phyloP scores from a whole-genome alignment of 768 basidiomycete genomes.

The Tricholoma sp. region DNA sequence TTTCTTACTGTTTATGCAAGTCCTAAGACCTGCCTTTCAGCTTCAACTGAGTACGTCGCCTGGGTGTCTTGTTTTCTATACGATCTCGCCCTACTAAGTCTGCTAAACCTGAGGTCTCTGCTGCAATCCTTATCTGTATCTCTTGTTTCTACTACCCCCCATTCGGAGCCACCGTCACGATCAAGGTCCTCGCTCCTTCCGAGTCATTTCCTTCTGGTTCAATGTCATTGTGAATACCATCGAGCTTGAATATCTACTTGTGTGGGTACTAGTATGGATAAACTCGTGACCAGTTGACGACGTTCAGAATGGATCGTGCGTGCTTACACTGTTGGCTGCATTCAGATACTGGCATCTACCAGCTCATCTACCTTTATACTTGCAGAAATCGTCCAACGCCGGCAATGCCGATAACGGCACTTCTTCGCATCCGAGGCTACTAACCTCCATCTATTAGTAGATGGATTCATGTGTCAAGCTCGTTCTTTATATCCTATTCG shows the following conservation, averaged over 20 bases:
- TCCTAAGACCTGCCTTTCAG: too few relatives aligned
- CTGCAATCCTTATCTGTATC: too few relatives aligned
- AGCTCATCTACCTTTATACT: not conserved
- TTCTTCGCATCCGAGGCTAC: conserved; percentile 53
- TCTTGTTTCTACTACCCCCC: too few relatives aligned
- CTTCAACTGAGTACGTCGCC: too few relatives aligned
- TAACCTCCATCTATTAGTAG: conserved; percentile 75
- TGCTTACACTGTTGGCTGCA: conserved; percentile 13
- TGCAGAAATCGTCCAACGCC: conserved; percentile 51
- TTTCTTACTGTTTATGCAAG: too few relatives aligned
- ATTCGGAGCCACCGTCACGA: too few relatives aligned
- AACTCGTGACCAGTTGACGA: conserved; percentile 18
- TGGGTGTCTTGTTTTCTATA: too few relatives aligned
- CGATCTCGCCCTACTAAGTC: too few relatives aligned
- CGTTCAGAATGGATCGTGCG: conserved; percentile 59
- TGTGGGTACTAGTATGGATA: conserved; percentile 24
- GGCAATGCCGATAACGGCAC: conserved; percentile 62
- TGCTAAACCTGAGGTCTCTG: too few relatives aligned
- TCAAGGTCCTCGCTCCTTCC: too few relatives aligned
- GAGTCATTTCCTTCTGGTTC: not conserved
- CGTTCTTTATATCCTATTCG: conserved; percentile 86
- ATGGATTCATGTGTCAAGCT: conserved; percentile 87
- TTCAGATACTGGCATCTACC: too few relatives aligned
- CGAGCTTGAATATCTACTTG: too few relatives aligned
- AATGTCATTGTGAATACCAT: not conserved